Percentiles rank a stretch among this genome's conserved stretches.
These are phyloP conservation scores for Fonsecaea pugnacius DNA, from an alignment of 2,329 filamentous ascomycete genomes.

Conservation along the genomic window DNA sequence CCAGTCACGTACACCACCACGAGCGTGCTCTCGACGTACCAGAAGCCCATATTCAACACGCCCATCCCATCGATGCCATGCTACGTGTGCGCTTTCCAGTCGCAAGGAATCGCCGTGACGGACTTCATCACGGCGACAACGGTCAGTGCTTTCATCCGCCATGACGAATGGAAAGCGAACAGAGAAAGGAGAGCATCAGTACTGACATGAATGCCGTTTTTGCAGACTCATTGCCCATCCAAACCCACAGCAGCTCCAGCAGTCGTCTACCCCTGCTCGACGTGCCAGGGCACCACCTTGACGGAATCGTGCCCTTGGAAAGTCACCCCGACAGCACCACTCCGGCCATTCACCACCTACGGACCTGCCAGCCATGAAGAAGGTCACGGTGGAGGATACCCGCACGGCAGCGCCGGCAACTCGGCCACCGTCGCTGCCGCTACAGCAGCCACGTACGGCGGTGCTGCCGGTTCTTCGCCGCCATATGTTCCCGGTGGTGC, in stretches of 20 bases:
- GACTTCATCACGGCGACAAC: constrained; percentile 6
- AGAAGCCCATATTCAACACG: constrained; percentile 4
- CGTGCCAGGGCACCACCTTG: constrained; percentile 5
- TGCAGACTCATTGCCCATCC: constrained; percentile 1
- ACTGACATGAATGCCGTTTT: not conserved
- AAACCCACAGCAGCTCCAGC: not conserved
- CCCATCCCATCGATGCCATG: constrained; percentile 6
- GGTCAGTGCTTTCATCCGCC: not conserved
- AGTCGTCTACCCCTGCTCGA: constrained; percentile 8
- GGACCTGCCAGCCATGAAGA: not conserved
- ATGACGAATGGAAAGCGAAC: not conserved
- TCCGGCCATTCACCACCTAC: constrained; percentile 7
- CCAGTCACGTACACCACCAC: constrained; percentile 8
- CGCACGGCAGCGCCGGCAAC: not conserved
- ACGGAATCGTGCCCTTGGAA: constrained; percentile 3
- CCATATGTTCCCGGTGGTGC: not conserved
- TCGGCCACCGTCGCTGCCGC: not conserved
- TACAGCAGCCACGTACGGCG: not conserved
- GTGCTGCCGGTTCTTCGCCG: not conserved
- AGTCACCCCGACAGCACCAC: not conserved
- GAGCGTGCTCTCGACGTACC: constrained; percentile 4
- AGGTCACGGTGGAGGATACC: not conserved
- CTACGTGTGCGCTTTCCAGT: constrained; percentile 3
- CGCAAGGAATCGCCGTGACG: constrained; percentile 2
- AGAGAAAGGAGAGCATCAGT: too few relatives aligned